Conservation (phyloP, 179 eudicot genomes). For the Silene noctiflora region DNA sequence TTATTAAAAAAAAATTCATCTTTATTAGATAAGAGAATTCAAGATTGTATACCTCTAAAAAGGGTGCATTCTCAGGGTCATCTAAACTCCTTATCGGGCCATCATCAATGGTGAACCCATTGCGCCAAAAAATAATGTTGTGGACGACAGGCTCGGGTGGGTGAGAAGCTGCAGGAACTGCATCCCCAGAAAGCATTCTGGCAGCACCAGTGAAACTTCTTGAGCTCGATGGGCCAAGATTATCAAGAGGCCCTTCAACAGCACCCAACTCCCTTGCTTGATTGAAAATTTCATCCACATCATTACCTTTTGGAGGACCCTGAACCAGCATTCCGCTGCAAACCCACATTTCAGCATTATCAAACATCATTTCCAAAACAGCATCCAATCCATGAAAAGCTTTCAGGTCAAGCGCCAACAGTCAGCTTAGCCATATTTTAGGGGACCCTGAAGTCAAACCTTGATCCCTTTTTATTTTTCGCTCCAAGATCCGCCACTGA, state of each 20-base stretch:
- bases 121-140: conserved; percentile 68
- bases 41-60: conserved; percentile 46
- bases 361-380: no score
- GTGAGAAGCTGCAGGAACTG: conserved; percentile 43
- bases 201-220: conserved; percentile 61
- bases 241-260: conserved; percentile 46
- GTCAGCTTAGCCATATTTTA: no score
- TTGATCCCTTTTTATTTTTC: no score
- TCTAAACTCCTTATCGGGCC: conserved; percentile 65
- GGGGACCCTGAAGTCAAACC: no score
- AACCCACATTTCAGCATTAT: neutral
- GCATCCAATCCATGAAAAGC: no score
- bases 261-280: conserved; percentile 63
- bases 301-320: conserved; percentile 54
- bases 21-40: neutral
- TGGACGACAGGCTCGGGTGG: conserved; percentile 53
- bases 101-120: conserved; percentile 69
- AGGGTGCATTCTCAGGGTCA: conserved; percentile 62
- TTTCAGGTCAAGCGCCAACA: no score
- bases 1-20: neutral
- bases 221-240: conserved; percentile 48
- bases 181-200: conserved; percentile 53
- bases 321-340: conserved; percentile 77
- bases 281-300: conserved; percentile 59
- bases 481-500: no score